Evolutionary conservation across 2,329 filamentous ascomycete genomes (phyloP).

Genomic region (Tolypocladium inflatum): DNA sequence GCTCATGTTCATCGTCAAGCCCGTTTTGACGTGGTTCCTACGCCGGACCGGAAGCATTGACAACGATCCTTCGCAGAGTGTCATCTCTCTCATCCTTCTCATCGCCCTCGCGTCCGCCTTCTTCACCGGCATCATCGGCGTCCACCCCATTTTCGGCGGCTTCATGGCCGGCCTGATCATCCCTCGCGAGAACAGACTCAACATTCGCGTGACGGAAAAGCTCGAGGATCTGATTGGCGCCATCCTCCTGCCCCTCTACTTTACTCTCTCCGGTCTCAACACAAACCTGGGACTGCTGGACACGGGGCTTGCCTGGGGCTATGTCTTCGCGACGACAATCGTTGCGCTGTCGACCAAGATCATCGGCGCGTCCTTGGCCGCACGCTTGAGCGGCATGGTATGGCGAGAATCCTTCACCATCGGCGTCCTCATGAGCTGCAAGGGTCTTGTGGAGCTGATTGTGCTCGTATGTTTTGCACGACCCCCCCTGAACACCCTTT

Average conservation of each 20-base stretch:
- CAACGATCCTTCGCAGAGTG: conserved; percentile 77
- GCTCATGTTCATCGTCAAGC: conserved; percentile 62
- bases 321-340: conserved; percentile 72
- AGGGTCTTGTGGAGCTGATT: conserved; percentile 88
- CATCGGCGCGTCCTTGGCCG: conserved; percentile 69
- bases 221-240: conserved; percentile 83
- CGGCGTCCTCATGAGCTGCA: conserved; percentile 90
- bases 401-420: conserved; percentile 90
- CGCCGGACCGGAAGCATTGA: conserved; percentile 67
- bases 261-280: conserved; percentile 81
- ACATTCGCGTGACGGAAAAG: conserved; percentile 86
- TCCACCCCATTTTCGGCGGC: conserved; percentile 90
- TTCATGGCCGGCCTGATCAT: conserved; percentile 86
- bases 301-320: conserved; percentile 76
- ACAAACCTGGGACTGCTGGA: conserved; percentile 81
- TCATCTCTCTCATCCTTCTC: conserved; percentile 74
- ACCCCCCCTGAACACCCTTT: not conserved
- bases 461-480: conserved; percentile 56
- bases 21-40: conserved; percentile 65
- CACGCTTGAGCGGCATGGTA: conserved; percentile 63
- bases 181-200: conserved; percentile 81
- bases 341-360: conserved; percentile 84
- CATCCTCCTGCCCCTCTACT: conserved; percentile 83
- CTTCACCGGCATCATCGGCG: conserved; percentile 82
- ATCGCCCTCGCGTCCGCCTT: conserved; percentile 72